These are phyloP conservation scores for Nitzschia sp. DNA, from an alignment of 108 stramenopile genomes.

Conservation along the genomic window DNA sequence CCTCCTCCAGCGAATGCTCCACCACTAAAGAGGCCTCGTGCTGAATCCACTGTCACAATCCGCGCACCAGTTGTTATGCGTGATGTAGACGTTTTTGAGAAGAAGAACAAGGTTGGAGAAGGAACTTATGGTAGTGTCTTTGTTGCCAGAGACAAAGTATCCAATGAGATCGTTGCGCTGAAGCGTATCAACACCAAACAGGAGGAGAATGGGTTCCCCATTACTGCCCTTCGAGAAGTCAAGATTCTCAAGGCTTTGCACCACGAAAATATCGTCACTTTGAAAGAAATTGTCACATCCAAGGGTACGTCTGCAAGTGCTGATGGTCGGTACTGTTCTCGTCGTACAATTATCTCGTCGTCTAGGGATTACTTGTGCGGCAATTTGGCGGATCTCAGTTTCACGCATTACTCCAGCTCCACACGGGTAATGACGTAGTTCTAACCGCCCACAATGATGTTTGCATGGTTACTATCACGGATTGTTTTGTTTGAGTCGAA, in stretches of 20 bases:
- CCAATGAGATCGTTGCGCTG: conserved; percentile 84
- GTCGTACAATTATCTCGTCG: conserved; percentile 3
- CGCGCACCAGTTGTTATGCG: conserved; percentile 66
- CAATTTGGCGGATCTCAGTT: conserved; percentile 57
- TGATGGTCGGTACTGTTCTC: background rate
- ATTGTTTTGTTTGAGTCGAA: conserved; percentile 32
- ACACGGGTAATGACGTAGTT: conserved; percentile 74
- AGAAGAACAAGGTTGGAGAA: conserved; percentile 78
- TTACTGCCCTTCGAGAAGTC: conserved; percentile 92
- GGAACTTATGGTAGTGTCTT: conserved; percentile 89
- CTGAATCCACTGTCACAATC: conserved; percentile 42
- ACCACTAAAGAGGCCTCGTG: conserved; percentile 1
- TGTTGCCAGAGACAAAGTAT: conserved; percentile 65
- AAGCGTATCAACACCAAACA: conserved; percentile 90
- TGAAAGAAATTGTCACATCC: conserved; percentile 91
- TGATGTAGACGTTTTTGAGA: conserved; percentile 79
- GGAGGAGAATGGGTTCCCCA: conserved; percentile 91
- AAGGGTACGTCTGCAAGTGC: conserved; percentile 60
- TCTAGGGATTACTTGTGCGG: background rate
- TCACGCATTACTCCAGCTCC: conserved; percentile 59
- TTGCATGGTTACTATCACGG: conserved; percentile 64
- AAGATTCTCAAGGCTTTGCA: conserved; percentile 88
- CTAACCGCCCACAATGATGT: conserved; percentile 68
- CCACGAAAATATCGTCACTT: conserved; percentile 82
- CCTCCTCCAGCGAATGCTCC: conserved; percentile 9